Conservation (phyloP, 1,284 basidiomycete genomes). For the Sanghuangporus baumii region DNA sequence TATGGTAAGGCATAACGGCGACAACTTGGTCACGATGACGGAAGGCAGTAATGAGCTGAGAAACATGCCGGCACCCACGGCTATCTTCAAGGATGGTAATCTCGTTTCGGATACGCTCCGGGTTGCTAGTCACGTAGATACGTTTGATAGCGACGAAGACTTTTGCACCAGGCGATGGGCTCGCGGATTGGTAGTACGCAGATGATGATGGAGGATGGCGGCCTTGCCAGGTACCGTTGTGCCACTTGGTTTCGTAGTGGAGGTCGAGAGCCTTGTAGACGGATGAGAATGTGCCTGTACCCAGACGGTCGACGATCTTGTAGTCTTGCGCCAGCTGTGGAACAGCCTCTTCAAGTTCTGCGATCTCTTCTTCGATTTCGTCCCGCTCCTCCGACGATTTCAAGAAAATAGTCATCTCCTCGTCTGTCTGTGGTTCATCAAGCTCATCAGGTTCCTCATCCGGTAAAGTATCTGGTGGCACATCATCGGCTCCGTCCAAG, state of each 20-base stretch:
- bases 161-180: conserved; percentile 37
- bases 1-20: conserved; percentile 91
- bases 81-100: conserved; percentile 87
- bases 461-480: conserved; percentile 28
- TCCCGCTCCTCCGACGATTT: conserved; percentile 65
- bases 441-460: conserved; percentile 31
- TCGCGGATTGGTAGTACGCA: conserved; percentile 51
- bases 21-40: conserved; percentile 91
- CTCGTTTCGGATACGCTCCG: conserved; percentile 91
- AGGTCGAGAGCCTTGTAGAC: conserved; percentile 96
- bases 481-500: conserved; percentile 27
- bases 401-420: conserved; percentile 48
- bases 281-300: conserved; percentile 97
- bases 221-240: conserved; percentile 80
- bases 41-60: conserved; percentile 93
- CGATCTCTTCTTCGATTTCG: conserved; percentile 76
- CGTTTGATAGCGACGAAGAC: conserved; percentile 93
- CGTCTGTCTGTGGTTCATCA: conserved; percentile 42
- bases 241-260: conserved; percentile 67
- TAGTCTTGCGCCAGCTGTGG: conserved; percentile 67
- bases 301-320: conserved; percentile 83
- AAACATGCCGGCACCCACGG: conserved; percentile 78
- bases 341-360: conserved; percentile 53
- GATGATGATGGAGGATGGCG: conserved; percentile 54
- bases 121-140: conserved; percentile 95